A percentile compares a stretch with the other conserved stretches of the same genome.
Evolutionary conservation across 1,284 basidiomycete genomes (phyloP).

Genomic region (Apiotrichum veenhuisii): DNA sequence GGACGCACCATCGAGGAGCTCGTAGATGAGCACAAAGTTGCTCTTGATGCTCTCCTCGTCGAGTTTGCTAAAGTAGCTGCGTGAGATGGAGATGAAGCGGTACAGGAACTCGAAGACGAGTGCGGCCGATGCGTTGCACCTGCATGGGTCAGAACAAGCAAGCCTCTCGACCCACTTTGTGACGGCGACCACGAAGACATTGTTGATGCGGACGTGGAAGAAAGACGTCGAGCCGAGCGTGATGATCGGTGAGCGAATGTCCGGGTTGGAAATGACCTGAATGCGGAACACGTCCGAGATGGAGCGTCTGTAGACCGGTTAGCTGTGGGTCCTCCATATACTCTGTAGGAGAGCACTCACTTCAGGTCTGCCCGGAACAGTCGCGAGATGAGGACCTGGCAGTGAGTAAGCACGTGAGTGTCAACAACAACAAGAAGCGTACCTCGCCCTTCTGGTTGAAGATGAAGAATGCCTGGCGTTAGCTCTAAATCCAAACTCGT

Average conservation of each 20-base stretch:
- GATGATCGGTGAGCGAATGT: constrained; percentile 94
- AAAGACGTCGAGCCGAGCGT: constrained; percentile 96
- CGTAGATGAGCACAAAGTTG: constrained; percentile 96
- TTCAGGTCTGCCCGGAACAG: constrained; percentile 91
- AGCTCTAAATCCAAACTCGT: not conserved
- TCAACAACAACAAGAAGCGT: constrained; percentile 24
- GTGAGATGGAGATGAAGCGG: constrained; percentile 87
- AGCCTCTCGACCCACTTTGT: constrained; percentile 68
- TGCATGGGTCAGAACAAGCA: constrained; percentile 37
- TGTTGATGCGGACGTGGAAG: constrained; percentile 94
- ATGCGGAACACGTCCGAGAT: constrained; percentile 96
- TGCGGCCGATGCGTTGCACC: constrained; percentile 94
- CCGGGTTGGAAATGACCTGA: constrained; percentile 95
- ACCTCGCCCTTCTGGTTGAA: constrained; percentile 98
- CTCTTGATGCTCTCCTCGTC: constrained; percentile 98
- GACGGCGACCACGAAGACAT: constrained; percentile 89
- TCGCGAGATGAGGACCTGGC: constrained; percentile 84
- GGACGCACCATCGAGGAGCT: constrained; percentile 80
- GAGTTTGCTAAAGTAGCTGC: constrained; percentile 94
- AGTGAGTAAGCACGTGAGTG: not conserved
- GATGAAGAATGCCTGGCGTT: constrained; percentile 82
- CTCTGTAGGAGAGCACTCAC: constrained; percentile 53
- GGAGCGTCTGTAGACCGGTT: constrained; percentile 64
- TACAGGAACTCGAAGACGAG: constrained; percentile 98
- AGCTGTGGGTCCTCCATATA: not conserved